Evolutionary conservation across 2,329 filamentous ascomycete genomes (phyloP), one percentile per base, ranked within the genome.

Genomic region (Fusarium nanum): DNA sequence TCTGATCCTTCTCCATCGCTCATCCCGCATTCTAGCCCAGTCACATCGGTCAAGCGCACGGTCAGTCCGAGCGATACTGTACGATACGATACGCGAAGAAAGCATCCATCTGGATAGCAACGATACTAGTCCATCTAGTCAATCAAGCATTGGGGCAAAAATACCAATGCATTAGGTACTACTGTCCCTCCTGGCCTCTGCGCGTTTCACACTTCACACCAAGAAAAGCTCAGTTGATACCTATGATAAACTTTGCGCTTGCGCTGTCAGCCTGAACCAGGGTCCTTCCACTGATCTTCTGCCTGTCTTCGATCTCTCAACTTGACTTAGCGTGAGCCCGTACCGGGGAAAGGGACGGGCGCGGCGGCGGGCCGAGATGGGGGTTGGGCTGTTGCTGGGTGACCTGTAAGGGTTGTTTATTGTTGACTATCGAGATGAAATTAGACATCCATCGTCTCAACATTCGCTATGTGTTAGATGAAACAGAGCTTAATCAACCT

Each of bases 301-400:
- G 50, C 14, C 34, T 46, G 50, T 44, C 20, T 60, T 60, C 60
- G 62, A 54, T 50, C 44, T 63, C 49, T 58, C n/a, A 7, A 27
- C 32, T 34, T 46, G 32, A 53, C 49, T 27, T 68, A 65, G 66
- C 59, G 64, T 44, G 64, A 50, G 53, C 64, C 44, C 30, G 54
- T 56, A 32, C 59, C 49, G 37, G 22, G 55, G 66, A 50, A 34
- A 28, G 59, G 50, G 42, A 54, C 64, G 53, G 65, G 56, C 61
- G 53, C 59, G 59, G 59, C 59, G 64, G 48, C 59, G 66, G 66
- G 64, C 60, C 66, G 66, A 61, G 42, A 50, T 46, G 25, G 53
- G 64, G 58, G 44, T 44, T 34, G 40, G 30, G 14, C 20, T 49
- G 65, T 50, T 60, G 64, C 49, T 64, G 20, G 65, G 49, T 60